Conservation (phyloP, 768 basidiomycete species). For the Jaapia argillacea region DNA sequence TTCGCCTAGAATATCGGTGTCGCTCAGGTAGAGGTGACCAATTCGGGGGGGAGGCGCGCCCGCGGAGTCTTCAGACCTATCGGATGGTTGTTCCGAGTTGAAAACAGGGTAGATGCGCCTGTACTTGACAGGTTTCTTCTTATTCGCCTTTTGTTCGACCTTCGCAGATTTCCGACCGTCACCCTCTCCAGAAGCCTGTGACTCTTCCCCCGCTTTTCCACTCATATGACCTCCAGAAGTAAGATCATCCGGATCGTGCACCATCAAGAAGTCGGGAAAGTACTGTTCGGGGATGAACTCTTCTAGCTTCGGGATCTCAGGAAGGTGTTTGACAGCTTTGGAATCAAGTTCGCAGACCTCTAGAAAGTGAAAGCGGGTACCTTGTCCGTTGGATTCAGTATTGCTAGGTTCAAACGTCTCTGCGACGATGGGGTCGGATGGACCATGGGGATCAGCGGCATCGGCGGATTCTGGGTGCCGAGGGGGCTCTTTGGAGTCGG, state of each 20-base stretch:
- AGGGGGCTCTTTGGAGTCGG: no score
- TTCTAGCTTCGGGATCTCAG: constrained; percentile 19
- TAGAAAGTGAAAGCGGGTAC: no score
- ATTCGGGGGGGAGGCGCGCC: constrained; percentile 2
- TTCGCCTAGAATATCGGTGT: constrained; percentile 23
- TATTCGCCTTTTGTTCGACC: not conserved
- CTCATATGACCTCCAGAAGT: not conserved
- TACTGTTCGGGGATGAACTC: constrained; percentile 14
- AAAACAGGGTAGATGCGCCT: constrained; percentile 8
- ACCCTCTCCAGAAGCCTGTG: no score
- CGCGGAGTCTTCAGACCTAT: no score
- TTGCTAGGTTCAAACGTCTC: no score
- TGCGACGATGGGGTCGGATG: no score
- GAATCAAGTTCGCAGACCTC: no score
- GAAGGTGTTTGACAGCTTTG: constrained; percentile 5
- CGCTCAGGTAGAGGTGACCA: constrained; percentile 41
- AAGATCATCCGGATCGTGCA: constrained; percentile 11
- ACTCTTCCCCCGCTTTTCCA: no score
- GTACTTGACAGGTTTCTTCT: constrained; percentile 8
- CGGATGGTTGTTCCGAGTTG: not conserved
- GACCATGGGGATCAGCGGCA: no score
- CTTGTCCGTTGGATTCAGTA: no score
- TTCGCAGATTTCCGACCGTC: no score
- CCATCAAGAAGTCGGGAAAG: constrained; percentile 17
- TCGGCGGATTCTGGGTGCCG: no score